Evolutionary conservation across 768 basidiomycete species (phyloP).

Genomic region (Tylopilus sp.): DNA sequence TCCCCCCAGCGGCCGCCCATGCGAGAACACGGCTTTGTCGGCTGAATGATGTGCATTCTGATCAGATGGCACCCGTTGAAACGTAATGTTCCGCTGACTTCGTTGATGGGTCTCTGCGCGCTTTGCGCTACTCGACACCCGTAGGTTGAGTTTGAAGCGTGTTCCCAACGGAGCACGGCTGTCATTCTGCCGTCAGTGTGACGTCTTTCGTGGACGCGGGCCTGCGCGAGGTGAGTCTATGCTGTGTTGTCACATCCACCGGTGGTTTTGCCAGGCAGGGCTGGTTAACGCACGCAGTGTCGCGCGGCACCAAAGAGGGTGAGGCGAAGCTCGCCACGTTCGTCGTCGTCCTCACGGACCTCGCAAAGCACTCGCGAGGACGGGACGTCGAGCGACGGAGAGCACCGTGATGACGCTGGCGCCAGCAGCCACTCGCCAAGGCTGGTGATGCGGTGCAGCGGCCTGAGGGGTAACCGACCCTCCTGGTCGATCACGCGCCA

Average conservation of each 20-base stretch:
- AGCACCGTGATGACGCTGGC: too few relatives aligned
- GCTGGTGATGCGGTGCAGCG: background rate
- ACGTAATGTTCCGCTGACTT: background rate
- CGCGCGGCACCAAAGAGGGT: background rate
- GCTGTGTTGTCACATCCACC: background rate
- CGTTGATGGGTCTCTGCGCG: background rate
- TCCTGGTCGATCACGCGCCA: slow-evolving; percentile 1
- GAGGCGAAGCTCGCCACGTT: background rate
- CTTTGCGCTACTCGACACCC: background rate
- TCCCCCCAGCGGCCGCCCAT: too few relatives aligned
- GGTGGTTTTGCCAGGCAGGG: background rate
- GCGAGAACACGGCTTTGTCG: background rate
- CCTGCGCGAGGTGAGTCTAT: background rate
- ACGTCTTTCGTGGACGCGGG: background rate
- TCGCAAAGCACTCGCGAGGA: background rate
- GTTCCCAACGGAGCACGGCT: background rate
- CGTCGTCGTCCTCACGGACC: background rate
- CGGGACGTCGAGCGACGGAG: background rate
- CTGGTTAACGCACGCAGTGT: background rate
- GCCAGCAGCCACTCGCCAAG: background rate
- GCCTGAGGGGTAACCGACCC: background rate
- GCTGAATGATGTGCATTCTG: background rate
- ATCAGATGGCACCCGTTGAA: slow-evolving; percentile 6
- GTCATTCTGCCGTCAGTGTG: background rate
- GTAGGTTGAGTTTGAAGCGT: background rate